A percentile compares a stretch with the other conserved stretches of the same genome.
Conservation (phyloP, 805 yeast genomes). For the Phaffomyces antillensis region DNA sequence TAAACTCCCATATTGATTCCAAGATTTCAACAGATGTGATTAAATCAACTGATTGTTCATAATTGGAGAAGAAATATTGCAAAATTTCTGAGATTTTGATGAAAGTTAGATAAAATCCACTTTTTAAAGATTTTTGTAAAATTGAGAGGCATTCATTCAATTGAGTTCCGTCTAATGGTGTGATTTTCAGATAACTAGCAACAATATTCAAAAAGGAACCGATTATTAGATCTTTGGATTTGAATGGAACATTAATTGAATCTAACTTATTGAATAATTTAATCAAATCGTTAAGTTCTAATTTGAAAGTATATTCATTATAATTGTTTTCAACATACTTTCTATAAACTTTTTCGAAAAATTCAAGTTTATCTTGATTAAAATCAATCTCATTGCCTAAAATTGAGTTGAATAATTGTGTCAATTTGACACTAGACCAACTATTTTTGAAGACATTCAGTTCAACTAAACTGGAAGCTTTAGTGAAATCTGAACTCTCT, state of each 20-base stretch:
- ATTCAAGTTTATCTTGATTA: constrained; percentile 21
- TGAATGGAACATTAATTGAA: constrained; percentile 15
- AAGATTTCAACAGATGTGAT: constrained; percentile 28
- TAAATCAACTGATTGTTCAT: constrained; percentile 13
- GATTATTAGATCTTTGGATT: constrained; percentile 24
- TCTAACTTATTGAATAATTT: constrained; percentile 2
- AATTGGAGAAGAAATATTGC: constrained; percentile 13
- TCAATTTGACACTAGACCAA: constrained; percentile 21
- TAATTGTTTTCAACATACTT: constrained; percentile 12
- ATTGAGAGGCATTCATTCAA: constrained; percentile 13
- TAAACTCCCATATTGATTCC: constrained; percentile 47
- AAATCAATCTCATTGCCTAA: constrained; percentile 10
- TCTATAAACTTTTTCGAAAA: constrained; percentile 21
- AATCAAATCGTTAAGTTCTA: constrained; percentile 10
- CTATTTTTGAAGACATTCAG: constrained; percentile 23
- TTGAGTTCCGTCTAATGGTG: constrained; percentile 15
- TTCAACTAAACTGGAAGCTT: constrained; percentile 17
- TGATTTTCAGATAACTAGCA: constrained; percentile 12
- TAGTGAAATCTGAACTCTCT: constrained; percentile 15
- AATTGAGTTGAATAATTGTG: constrained; percentile 13
- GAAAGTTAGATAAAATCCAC: constrained; percentile 10
- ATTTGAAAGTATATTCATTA: constrained; percentile 1
- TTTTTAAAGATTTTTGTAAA: constrained; percentile 11
- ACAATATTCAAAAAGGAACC: constrained; percentile 23
- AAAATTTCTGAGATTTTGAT: constrained; percentile 11